A percentile compares a stretch with the other conserved stretches of the same genome.
phyloP scores from a whole-genome alignment of 208 protist species.

The Crithidia fasciculata region DNA sequence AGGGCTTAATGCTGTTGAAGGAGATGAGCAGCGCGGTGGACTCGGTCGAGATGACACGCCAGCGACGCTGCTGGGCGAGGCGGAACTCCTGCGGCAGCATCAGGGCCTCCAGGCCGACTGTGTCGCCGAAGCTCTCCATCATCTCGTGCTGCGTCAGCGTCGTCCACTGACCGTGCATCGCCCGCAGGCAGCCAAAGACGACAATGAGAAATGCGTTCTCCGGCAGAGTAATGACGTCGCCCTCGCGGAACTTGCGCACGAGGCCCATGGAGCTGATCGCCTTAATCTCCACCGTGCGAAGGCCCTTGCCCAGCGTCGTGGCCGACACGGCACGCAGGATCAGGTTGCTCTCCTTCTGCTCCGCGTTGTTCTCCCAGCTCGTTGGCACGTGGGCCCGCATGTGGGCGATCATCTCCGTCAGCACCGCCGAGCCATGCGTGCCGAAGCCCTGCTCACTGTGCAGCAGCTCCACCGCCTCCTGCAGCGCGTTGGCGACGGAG shows the following conservation, averaged over 20 bases:
- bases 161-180: slow-evolving; percentile 68
- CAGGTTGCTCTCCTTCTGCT: slow-evolving; percentile 63
- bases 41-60: slow-evolving; percentile 67
- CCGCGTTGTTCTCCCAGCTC: slow-evolving; percentile 52
- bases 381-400: slow-evolving; percentile 57
- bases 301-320: slow-evolving; percentile 64
- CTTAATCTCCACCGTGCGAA: slow-evolving; percentile 58
- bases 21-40: slow-evolving; percentile 76
- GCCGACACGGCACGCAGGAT: slow-evolving; percentile 66
- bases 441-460: slow-evolving; percentile 64
- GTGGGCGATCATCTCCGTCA: slow-evolving; percentile 43
- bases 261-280: slow-evolving; percentile 75
- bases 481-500: slow-evolving; percentile 56
- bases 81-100: slow-evolving; percentile 56
- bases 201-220: slow-evolving; percentile 76
- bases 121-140: slow-evolving; percentile 70
- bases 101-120: slow-evolving; percentile 69
- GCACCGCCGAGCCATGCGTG: slow-evolving; percentile 36
- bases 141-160: slow-evolving; percentile 54
- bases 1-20: slow-evolving; percentile 76
- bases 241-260: slow-evolving; percentile 60
- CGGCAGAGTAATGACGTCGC: slow-evolving; percentile 64
- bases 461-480: slow-evolving; percentile 46
- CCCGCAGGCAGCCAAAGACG: slow-evolving; percentile 73
- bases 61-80: slow-evolving; percentile 53